A percentile compares a stretch with the other conserved stretches of the same genome.
These are phyloP conservation scores for Deinandra increscens DNA, from an alignment of 129 eudicot species.

Conservation along the genomic window DNA sequence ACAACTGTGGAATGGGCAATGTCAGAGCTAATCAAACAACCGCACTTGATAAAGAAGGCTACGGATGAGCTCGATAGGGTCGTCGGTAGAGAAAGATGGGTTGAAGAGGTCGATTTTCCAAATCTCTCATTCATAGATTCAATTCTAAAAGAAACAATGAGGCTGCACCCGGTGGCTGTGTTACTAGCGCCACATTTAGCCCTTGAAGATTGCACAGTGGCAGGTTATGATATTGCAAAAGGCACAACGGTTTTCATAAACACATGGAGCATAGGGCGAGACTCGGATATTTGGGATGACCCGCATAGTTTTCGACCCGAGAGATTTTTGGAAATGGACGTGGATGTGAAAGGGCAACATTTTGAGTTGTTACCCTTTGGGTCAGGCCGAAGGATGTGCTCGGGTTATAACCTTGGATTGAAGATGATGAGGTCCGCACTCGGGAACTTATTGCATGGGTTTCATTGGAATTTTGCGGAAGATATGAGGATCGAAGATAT, in stretches of 20 bases:
- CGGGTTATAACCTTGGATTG: slow-evolving; percentile 34
- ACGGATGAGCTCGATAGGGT: slow-evolving; percentile 37
- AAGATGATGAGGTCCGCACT: slow-evolving; percentile 29
- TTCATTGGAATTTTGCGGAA: slow-evolving; percentile 32
- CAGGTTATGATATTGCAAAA: slow-evolving; percentile 33
- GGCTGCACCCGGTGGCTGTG: too few species aligned
- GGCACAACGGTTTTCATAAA: slow-evolving; percentile 35
- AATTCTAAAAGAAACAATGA: too few species aligned
- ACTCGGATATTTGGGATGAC: slow-evolving; percentile 33
- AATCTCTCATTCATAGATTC: too few species aligned
- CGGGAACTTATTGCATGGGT: slow-evolving; percentile 35
- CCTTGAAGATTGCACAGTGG: slow-evolving; percentile 38
- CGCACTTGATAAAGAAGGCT: slow-evolving; percentile 27
- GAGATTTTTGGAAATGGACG: slow-evolving; percentile 33
- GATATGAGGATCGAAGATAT: slow-evolving; percentile 12
- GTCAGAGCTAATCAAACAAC: slow-evolving; percentile 41
- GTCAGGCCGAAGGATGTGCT: slow-evolving; percentile 44
- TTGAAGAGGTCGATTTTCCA: slow-evolving; percentile 31
- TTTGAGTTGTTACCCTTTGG: too few species aligned
- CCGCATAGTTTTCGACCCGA: slow-evolving; percentile 36
- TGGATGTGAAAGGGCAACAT: too few species aligned
- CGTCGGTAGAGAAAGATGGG: slow-evolving; percentile 40
- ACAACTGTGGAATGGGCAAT: slow-evolving; percentile 39
- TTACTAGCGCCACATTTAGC: slow-evolving; percentile 42
- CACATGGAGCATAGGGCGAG: slow-evolving; percentile 42